A percentile compares a stretch with the other conserved stretches of the same genome.
Evolutionary conservation across 2,329 filamentous ascomycete species (phyloP).

Genomic region (Nigrospora osmanthi): DNA sequence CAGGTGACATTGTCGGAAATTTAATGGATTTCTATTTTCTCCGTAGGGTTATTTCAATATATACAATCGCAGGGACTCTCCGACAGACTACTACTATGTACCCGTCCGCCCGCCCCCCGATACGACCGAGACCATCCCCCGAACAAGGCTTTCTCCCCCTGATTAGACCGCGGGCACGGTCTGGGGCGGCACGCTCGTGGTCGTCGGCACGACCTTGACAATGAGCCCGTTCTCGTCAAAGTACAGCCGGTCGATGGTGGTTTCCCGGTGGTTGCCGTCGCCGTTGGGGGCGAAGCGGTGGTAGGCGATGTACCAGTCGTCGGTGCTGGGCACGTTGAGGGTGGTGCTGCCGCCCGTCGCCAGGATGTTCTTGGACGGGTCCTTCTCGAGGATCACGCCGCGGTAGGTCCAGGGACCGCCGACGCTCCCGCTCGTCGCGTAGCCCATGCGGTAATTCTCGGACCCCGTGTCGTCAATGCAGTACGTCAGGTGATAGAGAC

Average conservation of each 20-base stretch:
- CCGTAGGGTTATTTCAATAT: no score
- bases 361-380: constrained; percentile 30
- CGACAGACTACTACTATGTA: no score
- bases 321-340: constrained; percentile 35
- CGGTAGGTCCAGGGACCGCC: constrained; percentile 36
- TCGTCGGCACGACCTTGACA: constrained; percentile 25
- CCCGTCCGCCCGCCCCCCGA: no score
- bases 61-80: no score
- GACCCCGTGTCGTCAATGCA: constrained; percentile 38
- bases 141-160: no score
- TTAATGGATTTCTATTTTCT: no score
- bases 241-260: constrained; percentile 30
- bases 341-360: constrained; percentile 37
- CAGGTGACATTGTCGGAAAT: no score
- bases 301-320: constrained; percentile 42
- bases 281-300: constrained; percentile 37
- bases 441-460: constrained; percentile 37
- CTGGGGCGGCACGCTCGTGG: constrained; percentile 19
- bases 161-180: not conserved
- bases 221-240: constrained; percentile 32
- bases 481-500: constrained; percentile 39
- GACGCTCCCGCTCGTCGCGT: constrained; percentile 29
- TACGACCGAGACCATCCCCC: no score
- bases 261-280: constrained; percentile 33
- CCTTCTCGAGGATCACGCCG: constrained; percentile 34